Base-by-base conservation (phyloP, 2,329 filamentous ascomycete species). In the Alternaria ventricosa region DNA sequence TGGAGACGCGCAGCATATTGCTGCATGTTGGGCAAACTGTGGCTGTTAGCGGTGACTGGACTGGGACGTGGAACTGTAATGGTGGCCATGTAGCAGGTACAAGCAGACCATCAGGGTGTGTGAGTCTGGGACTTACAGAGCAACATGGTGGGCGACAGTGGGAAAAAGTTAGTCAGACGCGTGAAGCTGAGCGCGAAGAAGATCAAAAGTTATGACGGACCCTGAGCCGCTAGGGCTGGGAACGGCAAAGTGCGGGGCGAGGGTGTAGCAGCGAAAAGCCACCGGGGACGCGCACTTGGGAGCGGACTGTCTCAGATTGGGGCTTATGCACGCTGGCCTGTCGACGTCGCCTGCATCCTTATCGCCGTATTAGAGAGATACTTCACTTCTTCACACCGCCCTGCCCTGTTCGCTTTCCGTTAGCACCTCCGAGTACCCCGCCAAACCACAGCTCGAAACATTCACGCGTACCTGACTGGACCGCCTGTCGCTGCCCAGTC, bases 11-110 rank as follows among this genome's bases (percentile, higher is more conserved):
- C 76, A 96, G 88, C 81, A 93, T 89, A 84, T 95, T 96, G 81
- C 89, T 89, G 85, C 92, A 96, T 78, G 88, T 88, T 55, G 92
- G 92, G 81, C 92, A 96, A 87, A 95, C 91, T 76, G 13, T 11
- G 41, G 23, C 18, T 15, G 46, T 30, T 28, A 33, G 28, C 41
- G 65, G 58, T 25, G 25, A 15, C 15, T 55, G 13, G 4, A 11
- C 3, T 20, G 23, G 10, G 5, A 18, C 5, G 36, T 3, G 54
- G 6, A 15, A 27, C 27, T 33, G 20, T 25, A 4, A 13, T 5
- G 10, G 10, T 22, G 22, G 22, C 8, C 18, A 5, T n/a, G 27
- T n/a, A 22, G 13, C 25, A 50, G 30, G 3, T 5, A 25, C 22
- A 18, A 6, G 27, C 47, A 23, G 18, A 15, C 49, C 41, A 22